phyloP scores from a whole-genome alignment of 768 basidiomycete genomes.

The Tulasnella sp. region DNA sequence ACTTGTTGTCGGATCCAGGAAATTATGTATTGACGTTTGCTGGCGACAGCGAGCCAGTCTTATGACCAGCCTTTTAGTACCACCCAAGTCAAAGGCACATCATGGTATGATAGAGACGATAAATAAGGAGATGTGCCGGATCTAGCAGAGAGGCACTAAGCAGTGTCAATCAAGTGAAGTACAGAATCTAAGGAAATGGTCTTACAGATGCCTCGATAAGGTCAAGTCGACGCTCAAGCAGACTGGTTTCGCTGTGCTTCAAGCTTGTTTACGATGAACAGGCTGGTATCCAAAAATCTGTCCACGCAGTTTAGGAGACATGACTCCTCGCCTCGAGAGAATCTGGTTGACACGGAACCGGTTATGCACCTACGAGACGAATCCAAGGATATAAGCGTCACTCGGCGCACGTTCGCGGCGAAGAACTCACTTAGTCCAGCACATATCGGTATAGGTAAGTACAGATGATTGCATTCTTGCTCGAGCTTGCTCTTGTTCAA shows the following conservation, averaged over 20 bases:
- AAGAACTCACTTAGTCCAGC: slow-evolving; percentile 76
- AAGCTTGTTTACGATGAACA: slow-evolving; percentile 63
- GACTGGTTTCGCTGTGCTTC: slow-evolving; percentile 6
- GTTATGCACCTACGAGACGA: slow-evolving; percentile 55
- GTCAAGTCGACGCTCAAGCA: not conserved
- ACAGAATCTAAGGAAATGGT: too few relatives aligned
- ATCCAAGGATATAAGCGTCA: not conserved
- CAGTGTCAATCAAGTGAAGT: too few relatives aligned
- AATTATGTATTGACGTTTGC: not conserved
- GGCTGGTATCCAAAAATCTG: slow-evolving; percentile 76
- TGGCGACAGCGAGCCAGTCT: not conserved
- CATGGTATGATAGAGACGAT: not conserved
- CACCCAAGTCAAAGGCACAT: not conserved
- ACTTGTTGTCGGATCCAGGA: not conserved
- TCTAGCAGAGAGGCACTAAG: not conserved
- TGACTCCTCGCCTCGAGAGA: slow-evolving; percentile 65
- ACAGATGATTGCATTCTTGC: slow-evolving; percentile 45
- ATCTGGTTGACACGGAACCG: slow-evolving; percentile 61
- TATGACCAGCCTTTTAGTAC: too few relatives aligned
- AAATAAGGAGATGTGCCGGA: not conserved
- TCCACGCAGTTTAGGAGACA: slow-evolving; percentile 88
- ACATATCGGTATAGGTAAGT: slow-evolving; percentile 63
- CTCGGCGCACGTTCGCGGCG: not conserved
- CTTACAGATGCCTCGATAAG: too few relatives aligned
- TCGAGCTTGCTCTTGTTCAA: slow-evolving; percentile 75